Base-by-base conservation (phyloP, 768 basidiomycete species). In the Xerocomus potaroensis region DNA sequence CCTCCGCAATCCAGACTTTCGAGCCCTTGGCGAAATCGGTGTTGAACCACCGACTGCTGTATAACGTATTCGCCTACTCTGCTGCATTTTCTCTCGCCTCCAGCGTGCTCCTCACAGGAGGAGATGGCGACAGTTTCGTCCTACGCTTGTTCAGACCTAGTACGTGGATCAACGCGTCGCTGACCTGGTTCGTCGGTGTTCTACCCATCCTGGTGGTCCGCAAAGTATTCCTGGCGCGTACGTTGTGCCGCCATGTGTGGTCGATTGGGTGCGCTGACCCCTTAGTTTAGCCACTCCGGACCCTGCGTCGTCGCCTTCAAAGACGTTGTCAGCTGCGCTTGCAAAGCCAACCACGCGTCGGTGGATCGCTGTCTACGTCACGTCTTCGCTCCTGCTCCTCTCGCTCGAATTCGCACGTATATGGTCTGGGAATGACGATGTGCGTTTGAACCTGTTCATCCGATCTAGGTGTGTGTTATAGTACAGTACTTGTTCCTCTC, bases 1-100 rank as follows among this genome's bases (percentile, higher is more conserved):
- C 84, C 1, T 72, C 81, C 0, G 63, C 85, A 2, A 66, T 74
- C 5, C 75, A 80, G 53, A 65, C 72, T 1, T 89, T 81, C 59
- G 82, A 86, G 52, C 84, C 84, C 8, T 74, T 80, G 36, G 76
- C 81, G 2, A 86, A 83, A 57, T 64, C 74, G 3, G 72, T 83
- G 5, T 72, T 89, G 37, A 75, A 72, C 41, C 78, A 80, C 56
- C 78, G 85, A 32, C 75, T 87, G 7, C 66, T 76, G 19, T 70
- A 73, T 52, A 69, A 68, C 48, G 72, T 83, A 26, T 77, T 88
- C 48, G 60, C 73, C 8, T 71, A 70, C 27, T 78, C 83, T 27
- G 69, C 68, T 0, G 55, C 72, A 4, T 70, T 73, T 47, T 76
- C 74, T 6, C 81, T 79, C 67, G 57, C 59, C 5, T 66, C 71